These are phyloP conservation scores for Tylopilus sp. DNA, from an alignment of 1,284 basidiomycete genomes.

Conservation along the genomic window DNA sequence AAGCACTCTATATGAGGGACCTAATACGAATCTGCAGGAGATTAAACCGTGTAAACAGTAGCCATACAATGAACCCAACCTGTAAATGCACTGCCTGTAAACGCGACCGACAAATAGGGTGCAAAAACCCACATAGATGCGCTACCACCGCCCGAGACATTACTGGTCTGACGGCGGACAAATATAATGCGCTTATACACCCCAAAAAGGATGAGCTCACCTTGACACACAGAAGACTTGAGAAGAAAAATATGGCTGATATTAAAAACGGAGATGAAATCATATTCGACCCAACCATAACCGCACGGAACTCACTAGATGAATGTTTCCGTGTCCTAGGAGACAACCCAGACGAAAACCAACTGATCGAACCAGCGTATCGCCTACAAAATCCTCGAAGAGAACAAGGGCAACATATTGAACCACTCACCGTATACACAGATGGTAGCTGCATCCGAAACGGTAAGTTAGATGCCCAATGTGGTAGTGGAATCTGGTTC, in stretches of 20 bases:
- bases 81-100: background rate
- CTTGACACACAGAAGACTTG: background rate
- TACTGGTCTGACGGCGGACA: background rate
- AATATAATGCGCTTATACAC: background rate
- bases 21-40: background rate
- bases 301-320: background rate
- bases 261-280: background rate
- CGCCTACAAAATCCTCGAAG: background rate
- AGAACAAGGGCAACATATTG: background rate
- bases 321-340: constrained; percentile 1
- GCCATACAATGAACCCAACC: rapidly evolving
- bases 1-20: background rate
- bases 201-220: constrained; percentile 9
- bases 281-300: constrained; percentile 5
- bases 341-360: background rate
- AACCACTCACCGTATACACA: background rate
- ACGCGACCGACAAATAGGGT: background rate
- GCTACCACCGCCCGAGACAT: background rate
- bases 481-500: background rate
- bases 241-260: background rate
- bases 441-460: background rate
- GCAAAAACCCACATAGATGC: constrained; percentile 6
- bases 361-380: background rate
- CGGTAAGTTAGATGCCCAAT: background rate
- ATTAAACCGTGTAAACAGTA: background rate